These are phyloP conservation scores for Batrachochytrium dendrobatidis DNA, from an alignment of 371 early-diverging fungal species.

Conservation along the genomic window DNA sequence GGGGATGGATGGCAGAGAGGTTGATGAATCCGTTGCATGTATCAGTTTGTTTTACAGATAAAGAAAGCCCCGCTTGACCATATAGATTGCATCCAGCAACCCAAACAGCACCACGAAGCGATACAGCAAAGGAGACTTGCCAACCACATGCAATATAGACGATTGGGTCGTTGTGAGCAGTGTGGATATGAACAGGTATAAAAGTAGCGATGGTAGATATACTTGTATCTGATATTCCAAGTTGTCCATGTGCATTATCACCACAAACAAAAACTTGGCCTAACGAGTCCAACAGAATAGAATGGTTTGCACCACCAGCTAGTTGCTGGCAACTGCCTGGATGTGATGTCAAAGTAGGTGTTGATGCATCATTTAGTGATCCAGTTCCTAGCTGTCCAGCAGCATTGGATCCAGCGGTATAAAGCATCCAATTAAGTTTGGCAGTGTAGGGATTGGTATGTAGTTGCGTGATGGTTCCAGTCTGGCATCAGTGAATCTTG, in stretches of 20 bases:
- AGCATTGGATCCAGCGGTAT: slow-evolving; percentile 20
- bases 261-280: slow-evolving; percentile 34
- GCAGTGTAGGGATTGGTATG: too few relatives aligned
- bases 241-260: slow-evolving; percentile 31
- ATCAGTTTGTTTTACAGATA: background rate
- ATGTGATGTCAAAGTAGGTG: slow-evolving; percentile 17
- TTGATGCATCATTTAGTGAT: slow-evolving; percentile 24
- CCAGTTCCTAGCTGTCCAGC: slow-evolving; percentile 31
- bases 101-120: slow-evolving; percentile 34
- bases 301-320: slow-evolving; percentile 59
- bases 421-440: too few relatives aligned
- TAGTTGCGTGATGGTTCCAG: too few relatives aligned
- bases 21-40: slow-evolving; percentile 10
- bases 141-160: slow-evolving; percentile 52
- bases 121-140: slow-evolving; percentile 49
- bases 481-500: too few relatives aligned
- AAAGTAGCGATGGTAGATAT: slow-evolving; percentile 17
- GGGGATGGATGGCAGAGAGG: background rate
- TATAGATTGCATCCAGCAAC: slow-evolving; percentile 58
- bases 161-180: slow-evolving; percentile 15
- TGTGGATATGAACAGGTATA: background rate
- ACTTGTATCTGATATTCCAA: slow-evolving; percentile 13
- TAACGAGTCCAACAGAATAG: slow-evolving; percentile 39
- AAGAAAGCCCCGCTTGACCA: slow-evolving; percentile 48
- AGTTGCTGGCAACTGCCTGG: slow-evolving; percentile 9